A percentile compares a stretch with the other conserved stretches of the same genome.
Conservation (phyloP, 2,329 filamentous ascomycete genomes). For the Venturia asperata region DNA sequence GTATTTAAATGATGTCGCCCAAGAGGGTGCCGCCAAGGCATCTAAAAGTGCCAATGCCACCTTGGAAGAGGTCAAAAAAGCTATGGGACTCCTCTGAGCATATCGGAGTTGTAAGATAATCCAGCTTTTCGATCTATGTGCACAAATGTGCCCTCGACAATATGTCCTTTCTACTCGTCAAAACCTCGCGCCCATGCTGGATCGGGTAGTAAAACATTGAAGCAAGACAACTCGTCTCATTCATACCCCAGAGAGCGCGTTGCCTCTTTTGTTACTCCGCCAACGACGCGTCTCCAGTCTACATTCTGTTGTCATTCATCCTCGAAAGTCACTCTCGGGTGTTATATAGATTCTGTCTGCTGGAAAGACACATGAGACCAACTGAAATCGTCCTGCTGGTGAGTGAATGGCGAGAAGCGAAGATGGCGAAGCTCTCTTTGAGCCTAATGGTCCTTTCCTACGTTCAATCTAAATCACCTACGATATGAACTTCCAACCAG, state of each 20-base stretch:
- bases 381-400: too few species aligned
- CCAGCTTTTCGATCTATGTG: background rate
- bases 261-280: background rate
- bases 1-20: constrained; percentile 52
- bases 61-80: constrained; percentile 40
- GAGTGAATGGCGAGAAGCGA: too few species aligned
- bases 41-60: constrained; percentile 50
- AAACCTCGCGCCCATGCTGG: constrained; percentile 15
- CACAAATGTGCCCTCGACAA: background rate
- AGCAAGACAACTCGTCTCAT: constrained; percentile 22
- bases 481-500: too few species aligned
- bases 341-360: too few species aligned
- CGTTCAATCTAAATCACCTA: too few species aligned
- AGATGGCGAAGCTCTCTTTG: too few species aligned
- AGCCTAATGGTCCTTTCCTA: too few species aligned
- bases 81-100: constrained; percentile 33
- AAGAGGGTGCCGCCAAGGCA: constrained; percentile 55
- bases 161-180: background rate
- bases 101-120: background rate
- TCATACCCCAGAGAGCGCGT: constrained; percentile 20
- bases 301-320: too few species aligned
- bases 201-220: constrained; percentile 23
- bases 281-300: too few species aligned
- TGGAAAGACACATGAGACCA: too few species aligned
- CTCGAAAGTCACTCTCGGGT: too few species aligned